Evolutionary conservation across 1,139 yeast genomes (phyloP).

Genomic region (Hemisphaericaspora subhashii): DNA sequence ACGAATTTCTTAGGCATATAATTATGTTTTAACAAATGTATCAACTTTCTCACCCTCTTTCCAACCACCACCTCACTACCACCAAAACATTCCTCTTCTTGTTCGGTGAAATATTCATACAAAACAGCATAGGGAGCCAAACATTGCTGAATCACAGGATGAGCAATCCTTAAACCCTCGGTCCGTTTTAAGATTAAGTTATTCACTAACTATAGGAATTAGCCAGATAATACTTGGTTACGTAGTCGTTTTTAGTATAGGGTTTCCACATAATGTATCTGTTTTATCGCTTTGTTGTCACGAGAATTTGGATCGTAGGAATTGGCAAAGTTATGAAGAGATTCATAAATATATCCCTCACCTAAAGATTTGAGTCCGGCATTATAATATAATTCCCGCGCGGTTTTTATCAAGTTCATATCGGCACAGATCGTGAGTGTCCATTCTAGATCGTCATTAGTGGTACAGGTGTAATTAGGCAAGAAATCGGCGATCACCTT

Average conservation of each 20-base stretch:
- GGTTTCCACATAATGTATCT: conserved; percentile 41
- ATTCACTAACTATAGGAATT: conserved; percentile 52
- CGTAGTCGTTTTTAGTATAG: no score
- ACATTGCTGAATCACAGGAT: conserved; percentile 64
- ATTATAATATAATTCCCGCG: conserved; percentile 48
- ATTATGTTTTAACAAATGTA: conserved; percentile 60
- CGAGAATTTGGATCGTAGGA: conserved; percentile 50
- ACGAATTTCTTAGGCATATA: conserved; percentile 62
- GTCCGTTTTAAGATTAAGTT: no score
- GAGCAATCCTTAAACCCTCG: conserved; percentile 35
- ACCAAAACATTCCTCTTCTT: neutral
- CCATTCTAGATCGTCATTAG: conserved; percentile 83
- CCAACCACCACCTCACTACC: no score
- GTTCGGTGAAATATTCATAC: conserved; percentile 39
- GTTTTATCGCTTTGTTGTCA: conserved; percentile 32
- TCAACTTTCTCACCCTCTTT: conserved; percentile 35
- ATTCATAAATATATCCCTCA: conserved; percentile 54
- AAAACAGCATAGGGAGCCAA: conserved; percentile 74
- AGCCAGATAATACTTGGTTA: no score
- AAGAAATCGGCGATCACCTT: conserved; percentile 58
- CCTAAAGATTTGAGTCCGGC: conserved; percentile 41
- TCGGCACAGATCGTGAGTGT: conserved; percentile 57
- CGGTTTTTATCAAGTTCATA: conserved; percentile 49
- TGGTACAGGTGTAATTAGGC: conserved; percentile 57
- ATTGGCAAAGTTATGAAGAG: conserved; percentile 65